Percentiles rank a stretch among this genome's conserved stretches.
These are phyloP conservation scores for Coemansia sp. DNA, from an alignment of 192 early-diverging fungal genomes.

Conservation along the genomic window DNA sequence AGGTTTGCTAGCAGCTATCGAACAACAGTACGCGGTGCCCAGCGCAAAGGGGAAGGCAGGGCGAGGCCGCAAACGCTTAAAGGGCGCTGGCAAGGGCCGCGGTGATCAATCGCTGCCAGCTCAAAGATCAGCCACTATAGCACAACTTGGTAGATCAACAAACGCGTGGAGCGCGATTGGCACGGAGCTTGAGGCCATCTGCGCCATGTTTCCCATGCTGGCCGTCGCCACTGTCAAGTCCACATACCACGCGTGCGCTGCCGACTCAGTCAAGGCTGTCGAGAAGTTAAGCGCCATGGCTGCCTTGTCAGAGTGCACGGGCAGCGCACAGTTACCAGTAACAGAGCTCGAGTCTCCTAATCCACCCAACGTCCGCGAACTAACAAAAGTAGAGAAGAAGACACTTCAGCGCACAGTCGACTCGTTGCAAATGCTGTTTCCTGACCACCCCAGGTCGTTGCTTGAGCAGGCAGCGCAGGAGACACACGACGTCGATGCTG, in stretches of 20 bases:
- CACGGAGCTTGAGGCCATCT: conserved; percentile 29
- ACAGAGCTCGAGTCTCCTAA: background rate
- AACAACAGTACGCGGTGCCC: conserved; percentile 30
- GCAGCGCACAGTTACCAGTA: background rate
- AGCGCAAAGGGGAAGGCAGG: conserved; percentile 6
- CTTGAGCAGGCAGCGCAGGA: conserved; percentile 21
- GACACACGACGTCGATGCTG: conserved; percentile 17
- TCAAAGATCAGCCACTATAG: too few relatives aligned
- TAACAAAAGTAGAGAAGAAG: background rate
- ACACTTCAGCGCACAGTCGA: background rate
- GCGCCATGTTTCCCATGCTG: conserved; percentile 36
- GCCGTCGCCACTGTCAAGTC: conserved; percentile 25
- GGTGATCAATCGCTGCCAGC: too few relatives aligned
- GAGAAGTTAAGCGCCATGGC: conserved; percentile 15
- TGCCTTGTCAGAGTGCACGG: background rate
- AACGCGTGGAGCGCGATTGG: conserved; percentile 47
- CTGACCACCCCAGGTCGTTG: conserved; percentile 10
- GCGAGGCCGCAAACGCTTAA: conserved; percentile 11
- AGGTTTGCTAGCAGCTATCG: conserved; percentile 21
- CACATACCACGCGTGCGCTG: conserved; percentile 37
- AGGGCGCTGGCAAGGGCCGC: background rate
- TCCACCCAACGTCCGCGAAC: background rate
- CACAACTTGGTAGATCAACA: too few relatives aligned
- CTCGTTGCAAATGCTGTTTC: conserved; percentile 24
- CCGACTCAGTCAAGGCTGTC: conserved; percentile 15